Evolutionary conservation across 805 yeast genomes (phyloP).

Genomic region (Metschnikowia chrysomelidarum): DNA sequence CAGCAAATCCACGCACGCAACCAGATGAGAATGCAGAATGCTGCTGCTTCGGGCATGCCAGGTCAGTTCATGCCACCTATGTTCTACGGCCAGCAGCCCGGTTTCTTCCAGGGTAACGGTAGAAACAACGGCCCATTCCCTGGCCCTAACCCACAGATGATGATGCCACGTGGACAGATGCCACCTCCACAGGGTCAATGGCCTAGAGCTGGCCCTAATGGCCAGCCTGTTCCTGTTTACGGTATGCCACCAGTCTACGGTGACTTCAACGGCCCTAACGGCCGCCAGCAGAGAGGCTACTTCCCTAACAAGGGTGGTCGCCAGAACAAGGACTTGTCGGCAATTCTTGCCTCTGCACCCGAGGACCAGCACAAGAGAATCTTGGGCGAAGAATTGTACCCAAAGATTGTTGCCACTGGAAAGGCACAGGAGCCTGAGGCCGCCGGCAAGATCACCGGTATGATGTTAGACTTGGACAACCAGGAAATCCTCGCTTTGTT

Average conservation of each 20-base stretch:
- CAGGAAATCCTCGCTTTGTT: slow-evolving; percentile 84
- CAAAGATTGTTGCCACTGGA: slow-evolving; percentile 82
- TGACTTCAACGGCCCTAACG: slow-evolving; percentile 45
- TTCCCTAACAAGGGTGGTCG: slow-evolving; percentile 45
- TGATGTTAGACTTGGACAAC: slow-evolving; percentile 94
- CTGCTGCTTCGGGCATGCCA: slow-evolving; percentile 81
- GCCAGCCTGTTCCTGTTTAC: slow-evolving; percentile 81
- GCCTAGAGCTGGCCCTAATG: slow-evolving; percentile 75
- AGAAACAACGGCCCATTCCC: slow-evolving; percentile 77
- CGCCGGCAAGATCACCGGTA: slow-evolving; percentile 98
- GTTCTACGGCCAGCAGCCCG: slow-evolving; percentile 83
- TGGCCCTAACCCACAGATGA: slow-evolving; percentile 78
- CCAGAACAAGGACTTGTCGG: slow-evolving; percentile 55
- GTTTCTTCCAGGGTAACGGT: slow-evolving; percentile 74
- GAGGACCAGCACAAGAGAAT: slow-evolving; percentile 95
- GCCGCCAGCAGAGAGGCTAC: slow-evolving; percentile 60
- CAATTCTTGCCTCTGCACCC: slow-evolving; percentile 61
- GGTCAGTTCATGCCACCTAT: slow-evolving; percentile 86
- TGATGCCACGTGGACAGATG: slow-evolving; percentile 69
- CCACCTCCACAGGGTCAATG: slow-evolving; percentile 68
- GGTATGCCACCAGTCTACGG: slow-evolving; percentile 78
- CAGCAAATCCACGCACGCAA: slow-evolving; percentile 98
- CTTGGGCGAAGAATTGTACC: slow-evolving; percentile 96
- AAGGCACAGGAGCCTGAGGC: slow-evolving; percentile 89
- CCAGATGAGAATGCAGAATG: slow-evolving; percentile 98